Percentiles rank a stretch among this genome's conserved stretches.
Evolutionary conservation across 345 rosid species (phyloP).

Genomic region (Erodium maritimum): DNA sequence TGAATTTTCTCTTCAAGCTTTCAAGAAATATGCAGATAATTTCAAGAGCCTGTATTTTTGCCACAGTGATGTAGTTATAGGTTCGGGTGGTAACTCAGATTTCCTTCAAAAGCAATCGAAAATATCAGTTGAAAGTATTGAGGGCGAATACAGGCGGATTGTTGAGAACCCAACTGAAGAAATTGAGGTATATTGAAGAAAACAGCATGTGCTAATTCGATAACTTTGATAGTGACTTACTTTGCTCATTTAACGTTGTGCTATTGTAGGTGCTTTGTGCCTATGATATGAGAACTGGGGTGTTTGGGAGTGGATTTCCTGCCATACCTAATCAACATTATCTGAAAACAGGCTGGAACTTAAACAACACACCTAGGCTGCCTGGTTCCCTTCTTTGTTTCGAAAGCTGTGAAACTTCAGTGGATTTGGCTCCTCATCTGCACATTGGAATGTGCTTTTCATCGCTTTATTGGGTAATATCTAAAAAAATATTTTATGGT

Average conservation of each 20-base stretch:
- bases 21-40: constrained; percentile 40
- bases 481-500: background rate
- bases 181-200: constrained; percentile 36
- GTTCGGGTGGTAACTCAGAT: constrained; percentile 11
- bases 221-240: background rate
- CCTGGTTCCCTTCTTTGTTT: constrained; percentile 59
- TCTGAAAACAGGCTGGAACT: constrained; percentile 55
- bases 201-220: constrained; percentile 9
- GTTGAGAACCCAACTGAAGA: constrained; percentile 40
- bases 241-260: constrained; percentile 3
- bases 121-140: constrained; percentile 33
- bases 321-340: constrained; percentile 18
- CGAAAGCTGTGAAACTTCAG: constrained; percentile 30
- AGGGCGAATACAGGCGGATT: constrained; percentile 47
- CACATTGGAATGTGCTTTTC: constrained; percentile 64
- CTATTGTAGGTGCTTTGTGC: constrained; percentile 45
- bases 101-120: constrained; percentile 15
- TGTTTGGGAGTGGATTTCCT: constrained; percentile 71
- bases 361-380: constrained; percentile 47
- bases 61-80: constrained; percentile 9
- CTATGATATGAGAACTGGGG: constrained; percentile 27
- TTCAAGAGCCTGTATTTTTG: constrained; percentile 33
- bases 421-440: constrained; percentile 38
- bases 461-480: constrained; percentile 57
- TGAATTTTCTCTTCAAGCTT: constrained; percentile 31